Evolutionary conservation across 805 yeast genomes (phyloP).

Genomic region (Zygotorulaspora florentina): DNA sequence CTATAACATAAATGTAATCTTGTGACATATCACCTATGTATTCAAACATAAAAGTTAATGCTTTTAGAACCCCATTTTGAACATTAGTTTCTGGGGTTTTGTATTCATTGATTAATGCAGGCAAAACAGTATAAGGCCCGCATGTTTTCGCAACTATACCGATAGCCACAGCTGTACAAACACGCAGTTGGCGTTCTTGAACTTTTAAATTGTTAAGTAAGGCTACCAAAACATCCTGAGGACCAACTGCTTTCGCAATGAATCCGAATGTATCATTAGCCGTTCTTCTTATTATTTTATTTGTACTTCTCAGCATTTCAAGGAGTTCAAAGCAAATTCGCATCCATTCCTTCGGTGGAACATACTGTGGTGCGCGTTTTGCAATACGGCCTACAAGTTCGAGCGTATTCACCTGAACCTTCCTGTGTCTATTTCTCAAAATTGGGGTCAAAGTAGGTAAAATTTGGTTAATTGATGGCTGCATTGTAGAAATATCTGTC

Average conservation of each 20-base stretch:
- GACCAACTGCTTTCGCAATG: slow-evolving; percentile 90
- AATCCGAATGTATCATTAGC: slow-evolving; percentile 90
- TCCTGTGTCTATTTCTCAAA: slow-evolving; percentile 80
- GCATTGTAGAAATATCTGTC: slow-evolving; percentile 55
- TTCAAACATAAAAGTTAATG: slow-evolving; percentile 87
- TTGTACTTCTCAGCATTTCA: slow-evolving; percentile 81
- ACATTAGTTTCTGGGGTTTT: slow-evolving; percentile 88
- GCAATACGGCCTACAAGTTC: slow-evolving; percentile 81
- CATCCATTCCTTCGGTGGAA: slow-evolving; percentile 96
- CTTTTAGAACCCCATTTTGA: slow-evolving; percentile 91
- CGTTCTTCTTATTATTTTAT: slow-evolving; percentile 69
- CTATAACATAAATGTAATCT: slow-evolving; percentile 75
- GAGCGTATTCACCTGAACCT: slow-evolving; percentile 82
- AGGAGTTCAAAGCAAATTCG: slow-evolving; percentile 85
- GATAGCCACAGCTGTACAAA: slow-evolving; percentile 96
- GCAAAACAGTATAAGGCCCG: slow-evolving; percentile 87
- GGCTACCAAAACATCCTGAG: slow-evolving; percentile 86
- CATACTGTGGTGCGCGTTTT: slow-evolving; percentile 68
- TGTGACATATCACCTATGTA: slow-evolving; percentile 76
- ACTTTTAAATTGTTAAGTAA: slow-evolving; percentile 78
- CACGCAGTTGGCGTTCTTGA: slow-evolving; percentile 94
- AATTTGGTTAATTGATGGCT: slow-evolving; percentile 79
- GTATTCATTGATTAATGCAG: slow-evolving; percentile 94
- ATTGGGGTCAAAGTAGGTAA: slow-evolving; percentile 90
- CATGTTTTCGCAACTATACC: slow-evolving; percentile 95